Conservation (phyloP, 306 rosid genomes). For the Ziziphus jujuba region DNA sequence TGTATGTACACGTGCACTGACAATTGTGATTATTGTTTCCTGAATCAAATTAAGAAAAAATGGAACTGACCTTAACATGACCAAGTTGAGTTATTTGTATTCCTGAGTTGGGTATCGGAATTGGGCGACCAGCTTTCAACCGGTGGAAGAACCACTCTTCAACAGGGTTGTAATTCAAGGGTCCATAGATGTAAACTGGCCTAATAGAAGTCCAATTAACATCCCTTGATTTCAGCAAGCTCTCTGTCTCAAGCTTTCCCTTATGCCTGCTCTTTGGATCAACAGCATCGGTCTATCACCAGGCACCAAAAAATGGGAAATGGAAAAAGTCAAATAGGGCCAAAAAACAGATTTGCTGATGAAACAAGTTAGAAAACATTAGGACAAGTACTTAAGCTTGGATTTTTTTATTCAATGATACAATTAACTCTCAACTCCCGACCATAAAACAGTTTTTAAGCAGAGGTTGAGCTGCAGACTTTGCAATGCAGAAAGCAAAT, state of each 20-base stretch:
- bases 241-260: conserved; percentile 99
- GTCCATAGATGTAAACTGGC: conserved; percentile 97
- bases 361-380: conserved; percentile 3
- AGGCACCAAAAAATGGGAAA: conserved; percentile 12
- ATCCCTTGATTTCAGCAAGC: conserved; percentile 61
- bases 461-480: neutral
- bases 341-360: neutral
- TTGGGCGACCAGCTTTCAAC: conserved; percentile 95
- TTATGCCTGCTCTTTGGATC: conserved; percentile 99
- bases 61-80: conserved; percentile 69
- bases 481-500: neutral
- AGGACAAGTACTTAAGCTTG: neutral
- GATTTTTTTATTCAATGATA: neutral
- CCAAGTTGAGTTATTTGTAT: conserved; percentile 90
- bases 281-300: conserved; percentile 72
- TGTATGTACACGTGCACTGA: neutral
- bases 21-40: neutral
- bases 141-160: conserved; percentile 99
- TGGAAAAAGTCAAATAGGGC: neutral
- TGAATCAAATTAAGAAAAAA: neutral
- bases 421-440: neutral
- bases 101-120: conserved; percentile 91
- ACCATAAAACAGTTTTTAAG: neutral
- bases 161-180: conserved; percentile 93
- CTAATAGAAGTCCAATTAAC: conserved; percentile 95